Percentiles rank a stretch among this genome's conserved stretches.
These are phyloP conservation scores for Cornus kousa DNA, from an alignment of 148 eudicot species.

Conservation along the genomic window DNA sequence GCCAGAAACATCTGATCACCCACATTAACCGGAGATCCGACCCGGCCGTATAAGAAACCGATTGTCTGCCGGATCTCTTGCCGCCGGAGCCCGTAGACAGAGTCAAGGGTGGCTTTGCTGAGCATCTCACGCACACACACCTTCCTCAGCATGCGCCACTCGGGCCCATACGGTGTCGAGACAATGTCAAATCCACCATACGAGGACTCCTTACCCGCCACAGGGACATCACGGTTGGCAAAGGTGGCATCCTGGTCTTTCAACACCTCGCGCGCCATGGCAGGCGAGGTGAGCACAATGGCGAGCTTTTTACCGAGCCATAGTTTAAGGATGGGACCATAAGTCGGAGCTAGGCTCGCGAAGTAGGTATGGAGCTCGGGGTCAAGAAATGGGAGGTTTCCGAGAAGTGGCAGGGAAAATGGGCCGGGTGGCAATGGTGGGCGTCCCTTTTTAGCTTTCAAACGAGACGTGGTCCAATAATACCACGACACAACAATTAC, in stretches of 20 bases:
- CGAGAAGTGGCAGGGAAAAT: slow-evolving; percentile 48
- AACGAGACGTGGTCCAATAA: neutral
- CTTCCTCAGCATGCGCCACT: no score
- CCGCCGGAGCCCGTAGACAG: slow-evolving; percentile 35
- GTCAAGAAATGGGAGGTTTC: slow-evolving; percentile 59
- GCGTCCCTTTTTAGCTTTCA: neutral
- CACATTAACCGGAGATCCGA: slow-evolving; percentile 40
- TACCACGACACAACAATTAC: slow-evolving; percentile 15
- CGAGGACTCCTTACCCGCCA: slow-evolving; percentile 35
- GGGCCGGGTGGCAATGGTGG: slow-evolving; percentile 60
- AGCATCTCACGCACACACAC: slow-evolving; percentile 69
- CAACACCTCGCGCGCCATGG: slow-evolving; percentile 51
- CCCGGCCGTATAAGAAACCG: slow-evolving; percentile 22
- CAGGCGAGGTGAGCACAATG: slow-evolving; percentile 50
- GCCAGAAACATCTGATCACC: slow-evolving; percentile 62
- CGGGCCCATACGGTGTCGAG: slow-evolving; percentile 63
- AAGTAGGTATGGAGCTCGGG: slow-evolving; percentile 68
- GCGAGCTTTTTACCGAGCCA: slow-evolving; percentile 51
- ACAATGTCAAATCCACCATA: slow-evolving; percentile 60
- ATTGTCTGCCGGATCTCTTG: slow-evolving; percentile 41
- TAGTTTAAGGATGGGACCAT: slow-evolving; percentile 61
- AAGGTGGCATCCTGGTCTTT: slow-evolving; percentile 53
- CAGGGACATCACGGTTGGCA: slow-evolving; percentile 72
- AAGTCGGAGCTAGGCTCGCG: slow-evolving; percentile 31
- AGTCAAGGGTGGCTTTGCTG: slow-evolving; percentile 40